A percentile compares a stretch with the other conserved stretches of the same genome.
Evolutionary conservation across 345 rosid genomes (phyloP).

Genomic region (Erucastrum elatum): DNA sequence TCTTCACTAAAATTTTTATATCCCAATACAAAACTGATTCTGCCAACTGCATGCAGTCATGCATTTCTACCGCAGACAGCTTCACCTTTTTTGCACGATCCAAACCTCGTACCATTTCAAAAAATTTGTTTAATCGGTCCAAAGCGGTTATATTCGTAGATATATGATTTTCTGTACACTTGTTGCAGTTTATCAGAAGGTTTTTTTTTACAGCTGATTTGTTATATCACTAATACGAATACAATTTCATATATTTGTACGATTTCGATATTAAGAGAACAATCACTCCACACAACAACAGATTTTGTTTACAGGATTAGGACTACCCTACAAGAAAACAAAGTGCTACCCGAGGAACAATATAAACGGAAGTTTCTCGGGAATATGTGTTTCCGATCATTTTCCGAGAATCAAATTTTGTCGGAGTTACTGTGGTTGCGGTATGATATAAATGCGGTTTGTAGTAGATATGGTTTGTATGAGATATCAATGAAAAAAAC

Average conservation of each 20-base stretch:
- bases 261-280: neutral
- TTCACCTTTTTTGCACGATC: neutral
- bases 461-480: neutral
- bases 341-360: neutral
- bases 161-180: neutral
- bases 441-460: neutral
- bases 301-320: neutral
- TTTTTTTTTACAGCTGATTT: neutral
- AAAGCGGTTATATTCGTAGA: neutral
- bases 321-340: neutral
- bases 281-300: neutral
- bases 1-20: no score
- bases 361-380: neutral
- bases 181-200: neutral
- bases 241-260: neutral
- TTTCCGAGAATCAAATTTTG: neutral
- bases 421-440: neutral
- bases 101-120: constrained; percentile 4
- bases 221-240: neutral
- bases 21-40: no score
- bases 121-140: neutral
- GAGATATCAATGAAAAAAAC: no score
- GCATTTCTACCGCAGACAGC: neutral
- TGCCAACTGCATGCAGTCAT: no score
- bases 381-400: neutral